These are phyloP conservation scores for Suillus spraguei DNA, from an alignment of 768 basidiomycete genomes.

Conservation along the genomic window DNA sequence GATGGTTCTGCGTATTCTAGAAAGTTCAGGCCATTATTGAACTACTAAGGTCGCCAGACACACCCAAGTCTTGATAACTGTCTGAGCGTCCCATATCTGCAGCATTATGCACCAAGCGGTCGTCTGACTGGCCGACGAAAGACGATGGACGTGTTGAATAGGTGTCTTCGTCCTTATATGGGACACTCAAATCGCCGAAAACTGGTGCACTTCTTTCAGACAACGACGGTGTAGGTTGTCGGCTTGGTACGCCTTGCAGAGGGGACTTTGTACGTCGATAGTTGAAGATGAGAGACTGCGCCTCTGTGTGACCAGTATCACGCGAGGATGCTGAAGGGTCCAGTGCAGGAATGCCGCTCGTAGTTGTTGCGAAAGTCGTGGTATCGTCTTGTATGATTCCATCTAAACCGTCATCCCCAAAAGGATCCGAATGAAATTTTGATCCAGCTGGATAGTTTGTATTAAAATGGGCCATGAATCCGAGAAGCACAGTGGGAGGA, in stretches of 20 bases:
- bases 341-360: slow-evolving; percentile 22
- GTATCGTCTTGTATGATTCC: slow-evolving; percentile 20
- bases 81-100: slow-evolving; percentile 41
- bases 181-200: slow-evolving; percentile 12
- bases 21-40: slow-evolving; percentile 8
- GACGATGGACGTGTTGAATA: slow-evolving; percentile 19
- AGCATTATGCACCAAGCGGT: slow-evolving; percentile 49
- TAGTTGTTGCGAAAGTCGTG: slow-evolving; percentile 22
- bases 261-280: slow-evolving; percentile 26
- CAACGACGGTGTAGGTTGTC: slow-evolving; percentile 21
- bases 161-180: slow-evolving; percentile 28
- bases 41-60: slow-evolving; percentile 6
- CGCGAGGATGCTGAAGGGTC: slow-evolving; percentile 15
- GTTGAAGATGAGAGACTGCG: slow-evolving; percentile 28
- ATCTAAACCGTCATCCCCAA: slow-evolving; percentile 22
- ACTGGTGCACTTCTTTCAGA: slow-evolving; percentile 11
- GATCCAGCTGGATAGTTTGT: slow-evolving; percentile 15
- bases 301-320: slow-evolving; percentile 21
- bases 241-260: slow-evolving; percentile 10
- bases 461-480: slow-evolving; percentile 27
- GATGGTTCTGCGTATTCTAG: slow-evolving; percentile 70
- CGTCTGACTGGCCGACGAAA: slow-evolving; percentile 25
- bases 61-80: slow-evolving; percentile 59
- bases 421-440: slow-evolving; percentile 24
- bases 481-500: slow-evolving; percentile 23